Evolutionary conservation across 2,329 filamentous ascomycete species (phyloP), one percentile per base, ranked within the genome.

Genomic region (Cladosporium sphaerospermum): DNA sequence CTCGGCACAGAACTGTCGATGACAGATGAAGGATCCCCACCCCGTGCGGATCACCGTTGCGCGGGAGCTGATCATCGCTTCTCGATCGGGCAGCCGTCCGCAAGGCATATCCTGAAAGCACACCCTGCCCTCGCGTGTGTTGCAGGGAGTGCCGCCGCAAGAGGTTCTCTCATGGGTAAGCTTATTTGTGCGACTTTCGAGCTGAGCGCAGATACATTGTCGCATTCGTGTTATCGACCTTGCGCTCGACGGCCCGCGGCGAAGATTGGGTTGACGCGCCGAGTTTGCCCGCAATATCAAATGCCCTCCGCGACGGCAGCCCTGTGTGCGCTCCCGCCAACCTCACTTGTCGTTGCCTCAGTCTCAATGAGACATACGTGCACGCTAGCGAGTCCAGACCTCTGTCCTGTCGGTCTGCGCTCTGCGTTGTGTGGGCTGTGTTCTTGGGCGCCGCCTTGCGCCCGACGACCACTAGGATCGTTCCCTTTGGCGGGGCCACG

Each of bases 31-130:
- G 4, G 34, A 37, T 34, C 41, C 41, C 9, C 40, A 16, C 23
- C 40, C 48, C 31, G 42, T 51, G 48, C 40, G 28, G 48, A 51
- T 51, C 48, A 37, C 40, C 48, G 48, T 51, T 51, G 48, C 36
- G 18, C 23, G 23, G 23, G 23, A 28, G 23, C 23, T 49, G 28
- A 37, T 37, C 10, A 13, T 37, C 34, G 34, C 34, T 37, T 1
- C 41, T 23, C 18, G 23, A 28, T 28, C 23, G 23, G 23, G 23
- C 23, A 7, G 23, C 23, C 23, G 23, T 28, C 23, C 23, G 19
- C 41, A 3, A 43, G 41, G 31, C 31, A 11, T 6, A n/a, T 36
- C 33, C 16, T 47, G 45, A 36, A 16, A 39, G 33, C 45, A 36
- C 34, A 47, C 39, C 33, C 13, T 47, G 32, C 28, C 23, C 18